A percentile compares a stretch with the other conserved stretches of the same genome.
Evolutionary conservation across 1,284 basidiomycete genomes (phyloP).

Genomic region (Coniferiporia weirii): DNA sequence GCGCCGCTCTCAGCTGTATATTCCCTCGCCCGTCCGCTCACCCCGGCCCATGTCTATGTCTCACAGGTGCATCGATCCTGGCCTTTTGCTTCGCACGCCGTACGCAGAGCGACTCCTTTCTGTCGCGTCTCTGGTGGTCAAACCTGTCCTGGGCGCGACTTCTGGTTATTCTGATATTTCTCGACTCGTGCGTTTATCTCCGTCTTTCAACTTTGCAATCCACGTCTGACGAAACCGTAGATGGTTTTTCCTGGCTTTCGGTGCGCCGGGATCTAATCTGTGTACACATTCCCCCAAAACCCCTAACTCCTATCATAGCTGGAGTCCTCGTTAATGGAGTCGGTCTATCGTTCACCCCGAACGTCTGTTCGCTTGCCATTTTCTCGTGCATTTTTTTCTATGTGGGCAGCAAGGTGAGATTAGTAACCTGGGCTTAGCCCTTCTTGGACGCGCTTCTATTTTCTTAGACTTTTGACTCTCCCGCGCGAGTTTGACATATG

Average conservation of each 20-base stretch:
- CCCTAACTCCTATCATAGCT: neutral
- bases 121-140: constrained; percentile 10
- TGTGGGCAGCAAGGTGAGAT: constrained; percentile 15
- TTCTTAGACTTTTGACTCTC: neutral
- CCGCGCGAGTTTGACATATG: too few species aligned
- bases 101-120: constrained; percentile 14
- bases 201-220: too few species aligned
- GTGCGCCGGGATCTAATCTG: neutral
- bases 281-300: too few species aligned
- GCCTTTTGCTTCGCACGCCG: constrained; percentile 15
- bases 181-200: too few species aligned
- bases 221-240: too few species aligned
- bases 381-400: constrained; percentile 16
- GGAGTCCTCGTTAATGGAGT: constrained; percentile 16
- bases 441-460: neutral
- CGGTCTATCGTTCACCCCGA: constrained; percentile 11
- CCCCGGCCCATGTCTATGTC: neutral
- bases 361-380: constrained; percentile 15
- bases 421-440: neutral
- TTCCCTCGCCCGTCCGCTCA: neutral
- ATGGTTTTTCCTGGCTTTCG: neutral
- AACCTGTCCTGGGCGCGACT: constrained; percentile 15
- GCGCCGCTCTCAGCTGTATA: neutral
- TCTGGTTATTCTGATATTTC: constrained; percentile 15
- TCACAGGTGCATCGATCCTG: constrained; percentile 12